phyloP scores from a whole-genome alignment of 192 early-diverging fungal species.

The Radiomyces spectabilis region DNA sequence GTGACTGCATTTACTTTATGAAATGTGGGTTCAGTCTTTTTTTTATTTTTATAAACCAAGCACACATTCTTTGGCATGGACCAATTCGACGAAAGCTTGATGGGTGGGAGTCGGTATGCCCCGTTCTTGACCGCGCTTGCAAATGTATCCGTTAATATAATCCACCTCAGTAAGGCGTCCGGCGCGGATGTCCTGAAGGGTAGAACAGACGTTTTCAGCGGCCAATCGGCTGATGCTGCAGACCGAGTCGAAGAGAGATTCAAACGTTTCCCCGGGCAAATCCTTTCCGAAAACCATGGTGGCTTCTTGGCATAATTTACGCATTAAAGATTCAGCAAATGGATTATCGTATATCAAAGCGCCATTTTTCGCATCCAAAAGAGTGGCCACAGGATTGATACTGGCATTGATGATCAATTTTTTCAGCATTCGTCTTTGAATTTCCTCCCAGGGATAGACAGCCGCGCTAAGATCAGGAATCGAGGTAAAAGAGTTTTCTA shows the following conservation, averaged over 20 bases:
- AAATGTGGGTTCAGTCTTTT: too few relatives aligned
- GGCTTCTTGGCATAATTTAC: slow-evolving; percentile 17
- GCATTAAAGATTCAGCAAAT: slow-evolving; percentile 3
- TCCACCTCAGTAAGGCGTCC: slow-evolving; percentile 44
- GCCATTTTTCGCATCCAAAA: slow-evolving; percentile 50
- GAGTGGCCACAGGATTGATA: slow-evolving; percentile 58
- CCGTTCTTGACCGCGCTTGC: slow-evolving; percentile 34
- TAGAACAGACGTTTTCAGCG: slow-evolving; percentile 40
- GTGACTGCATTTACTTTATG: too few relatives aligned
- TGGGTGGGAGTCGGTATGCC: slow-evolving; percentile 23
- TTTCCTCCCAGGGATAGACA: slow-evolving; percentile 30
- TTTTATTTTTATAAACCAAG: too few relatives aligned
- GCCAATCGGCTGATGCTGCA: slow-evolving; percentile 27
- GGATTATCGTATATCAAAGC: slow-evolving; percentile 24
- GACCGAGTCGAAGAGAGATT: slow-evolving; percentile 33
- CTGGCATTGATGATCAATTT: slow-evolving; percentile 61
- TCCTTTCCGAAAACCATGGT: slow-evolving; percentile 14
- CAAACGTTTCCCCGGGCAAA: slow-evolving; percentile 29
- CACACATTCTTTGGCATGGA: slow-evolving; percentile 20
- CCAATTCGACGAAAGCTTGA: slow-evolving; percentile 14
- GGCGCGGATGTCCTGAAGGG: slow-evolving; percentile 38
- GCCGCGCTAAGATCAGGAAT: slow-evolving; percentile 19
- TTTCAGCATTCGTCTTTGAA: slow-evolving; percentile 36
- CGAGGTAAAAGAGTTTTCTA: not conserved
- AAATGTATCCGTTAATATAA: slow-evolving; percentile 56